Conservation (phyloP, 495 filamentous ascomycete species). For the Tuber calosporum region DNA sequence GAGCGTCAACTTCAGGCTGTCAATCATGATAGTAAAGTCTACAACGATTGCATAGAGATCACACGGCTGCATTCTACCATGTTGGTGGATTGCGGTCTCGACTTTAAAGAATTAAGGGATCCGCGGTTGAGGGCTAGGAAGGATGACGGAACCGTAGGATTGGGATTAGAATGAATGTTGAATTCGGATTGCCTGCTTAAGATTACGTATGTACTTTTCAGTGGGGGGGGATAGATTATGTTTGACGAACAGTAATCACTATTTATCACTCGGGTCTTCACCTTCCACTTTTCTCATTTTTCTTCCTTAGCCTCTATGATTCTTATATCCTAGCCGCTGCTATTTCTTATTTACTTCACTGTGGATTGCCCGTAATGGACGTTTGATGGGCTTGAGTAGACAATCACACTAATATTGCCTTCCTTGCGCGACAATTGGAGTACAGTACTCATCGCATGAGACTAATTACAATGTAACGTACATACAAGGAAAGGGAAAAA, state of each 20-base stretch:
- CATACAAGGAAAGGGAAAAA: not conserved
- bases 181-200: not conserved
- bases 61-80: slow-evolving; percentile 73
- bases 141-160: slow-evolving; percentile 5
- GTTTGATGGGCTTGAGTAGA: not conserved
- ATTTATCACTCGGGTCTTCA: not conserved
- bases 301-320: not conserved
- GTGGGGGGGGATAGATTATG: not conserved
- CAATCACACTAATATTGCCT: not conserved
- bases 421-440: not conserved
- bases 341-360: not conserved
- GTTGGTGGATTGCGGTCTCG: slow-evolving; percentile 77
- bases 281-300: not conserved
- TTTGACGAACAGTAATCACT: not conserved
- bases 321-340: not conserved
- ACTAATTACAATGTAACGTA: not conserved
- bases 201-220: not conserved
- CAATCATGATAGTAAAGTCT: slow-evolving; percentile 61
- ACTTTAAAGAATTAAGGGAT: slow-evolving; percentile 66
- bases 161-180: slow-evolving; percentile 13
- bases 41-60: slow-evolving; percentile 74
- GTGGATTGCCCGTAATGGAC: not conserved
- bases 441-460: not conserved
- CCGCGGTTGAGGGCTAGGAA: slow-evolving; percentile 42
- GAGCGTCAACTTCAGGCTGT: slow-evolving; percentile 72